Conservation (phyloP, 164 flowering plant species). For the Taxillus chinensis region DNA sequence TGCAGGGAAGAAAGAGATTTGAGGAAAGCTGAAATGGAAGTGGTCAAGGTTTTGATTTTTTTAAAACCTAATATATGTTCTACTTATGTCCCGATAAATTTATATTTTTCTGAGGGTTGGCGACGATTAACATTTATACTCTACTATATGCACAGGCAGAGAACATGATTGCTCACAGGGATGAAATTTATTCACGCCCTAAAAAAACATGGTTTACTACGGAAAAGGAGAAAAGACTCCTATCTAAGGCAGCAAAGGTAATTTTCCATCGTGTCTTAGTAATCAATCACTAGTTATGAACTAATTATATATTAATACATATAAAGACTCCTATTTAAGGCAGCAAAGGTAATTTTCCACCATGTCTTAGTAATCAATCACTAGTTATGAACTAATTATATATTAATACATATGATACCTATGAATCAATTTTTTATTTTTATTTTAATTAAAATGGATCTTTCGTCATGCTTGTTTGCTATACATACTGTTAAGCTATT, state of each 20-base stretch:
- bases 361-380: background rate
- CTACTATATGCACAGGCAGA: conserved; percentile 56
- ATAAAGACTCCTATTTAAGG: conserved; percentile 44
- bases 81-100: background rate
- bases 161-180: conserved; percentile 77
- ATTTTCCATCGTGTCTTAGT: background rate
- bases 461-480: too few relatives aligned
- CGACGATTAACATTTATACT: background rate
- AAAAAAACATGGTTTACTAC: conserved; percentile 86
- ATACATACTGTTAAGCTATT: too few relatives aligned
- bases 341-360: conserved; percentile 50
- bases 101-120: background rate
- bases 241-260: conserved; percentile 70
- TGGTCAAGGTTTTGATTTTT: conserved; percentile 46
- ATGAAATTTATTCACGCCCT: conserved; percentile 87
- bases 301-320: too few relatives aligned
- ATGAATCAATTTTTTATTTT: too few relatives aligned
- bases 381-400: too few relatives aligned
- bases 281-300: too few relatives aligned
- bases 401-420: conserved; percentile 7
- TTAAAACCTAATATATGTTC: background rate
- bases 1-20: conserved; percentile 78
- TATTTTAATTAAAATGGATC: too few relatives aligned
- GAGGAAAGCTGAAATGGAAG: conserved; percentile 98
- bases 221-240: conserved; percentile 71